A percentile compares a stretch with the other conserved stretches of the same genome.
Conservation (phyloP, 768 basidiomycete genomes). For the Xerocomellus dryophilus region DNA sequence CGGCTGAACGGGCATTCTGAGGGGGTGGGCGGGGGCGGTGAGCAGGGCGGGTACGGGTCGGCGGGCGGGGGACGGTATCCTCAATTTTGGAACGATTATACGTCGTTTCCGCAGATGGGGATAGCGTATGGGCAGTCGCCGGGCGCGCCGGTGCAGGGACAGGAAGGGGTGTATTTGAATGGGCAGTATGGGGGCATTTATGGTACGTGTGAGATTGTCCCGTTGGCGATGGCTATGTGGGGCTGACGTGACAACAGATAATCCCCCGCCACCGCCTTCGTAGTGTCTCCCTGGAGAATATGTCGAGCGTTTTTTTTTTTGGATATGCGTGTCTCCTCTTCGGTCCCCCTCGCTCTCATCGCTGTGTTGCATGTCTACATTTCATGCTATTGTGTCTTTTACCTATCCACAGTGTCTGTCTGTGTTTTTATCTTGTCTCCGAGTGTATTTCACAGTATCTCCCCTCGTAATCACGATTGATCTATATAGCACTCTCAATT, state of each 20-base stretch:
- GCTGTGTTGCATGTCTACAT: neutral
- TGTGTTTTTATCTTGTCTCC: neutral
- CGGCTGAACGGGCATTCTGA: constrained; percentile 17
- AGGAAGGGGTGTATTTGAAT: constrained; percentile 23
- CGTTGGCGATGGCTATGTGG: neutral
- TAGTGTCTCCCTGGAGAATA: neutral
- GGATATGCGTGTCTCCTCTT: neutral
- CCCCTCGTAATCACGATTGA: neutral
- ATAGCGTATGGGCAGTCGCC: constrained; percentile 34
- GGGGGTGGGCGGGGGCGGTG: constrained; percentile 2
- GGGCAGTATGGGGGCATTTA: constrained; percentile 28
- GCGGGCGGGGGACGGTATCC: constrained; percentile 38
- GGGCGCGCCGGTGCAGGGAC: constrained; percentile 12
- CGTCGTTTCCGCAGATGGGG: constrained; percentile 48
- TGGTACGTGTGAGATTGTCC: constrained; percentile 18
- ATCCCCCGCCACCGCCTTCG: constrained; percentile 8
- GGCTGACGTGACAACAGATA: constrained; percentile 9
- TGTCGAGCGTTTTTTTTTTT: neutral
- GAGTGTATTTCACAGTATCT: constrained; percentile 1
- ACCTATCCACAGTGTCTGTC: neutral
- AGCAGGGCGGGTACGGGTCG: constrained; percentile 21
- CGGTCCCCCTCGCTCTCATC: neutral
- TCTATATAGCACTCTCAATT: neutral
- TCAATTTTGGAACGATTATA: constrained; percentile 57
- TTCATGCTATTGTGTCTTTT: neutral